A percentile compares a stretch with the other conserved stretches of the same genome.
phyloP scores from a whole-genome alignment of 75 land plant genomes.

The Azolla pinnata region DNA sequence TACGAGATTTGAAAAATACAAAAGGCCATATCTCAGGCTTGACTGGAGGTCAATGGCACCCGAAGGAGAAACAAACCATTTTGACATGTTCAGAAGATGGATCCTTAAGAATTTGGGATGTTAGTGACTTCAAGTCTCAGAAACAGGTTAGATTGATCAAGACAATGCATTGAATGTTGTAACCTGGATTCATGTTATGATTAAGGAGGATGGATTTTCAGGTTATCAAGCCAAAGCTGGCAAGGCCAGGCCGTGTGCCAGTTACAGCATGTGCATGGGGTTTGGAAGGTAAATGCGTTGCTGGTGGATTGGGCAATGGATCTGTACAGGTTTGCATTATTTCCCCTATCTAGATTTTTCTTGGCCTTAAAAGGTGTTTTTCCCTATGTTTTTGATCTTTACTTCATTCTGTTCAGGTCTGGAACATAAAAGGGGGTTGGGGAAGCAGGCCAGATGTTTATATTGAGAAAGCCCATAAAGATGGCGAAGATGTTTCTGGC shows the following conservation, averaged over 20 bases:
- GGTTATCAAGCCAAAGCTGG: conserved; percentile 96
- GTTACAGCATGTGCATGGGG: conserved; percentile 96
- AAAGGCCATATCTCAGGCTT: conserved; percentile 95
- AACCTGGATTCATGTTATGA: neutral
- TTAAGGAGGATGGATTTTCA: conserved; percentile 10
- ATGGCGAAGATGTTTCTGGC: conserved; percentile 72
- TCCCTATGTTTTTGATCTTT: no score
- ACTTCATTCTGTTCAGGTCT: conserved; percentile 41
- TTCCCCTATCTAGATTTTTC: neutral
- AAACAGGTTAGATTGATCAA: conserved; percentile 58
- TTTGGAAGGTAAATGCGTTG: conserved; percentile 72
- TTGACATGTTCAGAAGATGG: conserved; percentile 99
- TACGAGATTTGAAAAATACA: conserved; percentile 93
- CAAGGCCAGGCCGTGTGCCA: conserved; percentile 85
- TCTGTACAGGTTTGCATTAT: conserved; percentile 71
- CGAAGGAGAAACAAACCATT: conserved; percentile 76
- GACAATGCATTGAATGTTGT: neutral
- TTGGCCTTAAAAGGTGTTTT: neutral
- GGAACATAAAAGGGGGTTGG: conserved; percentile 95
- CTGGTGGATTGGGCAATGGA: conserved; percentile 93
- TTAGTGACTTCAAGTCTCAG: conserved; percentile 76
- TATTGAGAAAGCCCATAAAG: conserved; percentile 65
- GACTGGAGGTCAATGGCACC: conserved; percentile 97
- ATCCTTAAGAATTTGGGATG: conserved; percentile 98
- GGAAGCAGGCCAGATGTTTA: conserved; percentile 93